Evolutionary conservation across 176 grass and related monocot species (phyloP).

Genomic region (Triticum aestivum): DNA sequence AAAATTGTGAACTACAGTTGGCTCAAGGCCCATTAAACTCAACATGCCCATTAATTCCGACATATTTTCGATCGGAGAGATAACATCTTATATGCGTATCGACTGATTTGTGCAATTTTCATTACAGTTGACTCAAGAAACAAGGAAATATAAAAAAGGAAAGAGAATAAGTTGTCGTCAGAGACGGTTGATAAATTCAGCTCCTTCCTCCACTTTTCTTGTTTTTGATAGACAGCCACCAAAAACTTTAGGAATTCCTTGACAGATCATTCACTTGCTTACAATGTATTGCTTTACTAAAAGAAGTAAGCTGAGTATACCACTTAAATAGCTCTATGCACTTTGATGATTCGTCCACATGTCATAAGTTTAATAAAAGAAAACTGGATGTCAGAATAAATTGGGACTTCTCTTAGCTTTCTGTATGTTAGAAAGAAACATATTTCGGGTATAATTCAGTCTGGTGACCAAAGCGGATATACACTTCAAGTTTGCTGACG

Average conservation of each 20-base stretch:
- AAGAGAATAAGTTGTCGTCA: not conserved
- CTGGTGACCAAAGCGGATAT: not conserved
- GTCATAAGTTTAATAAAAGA: no score
- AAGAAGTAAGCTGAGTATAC: no score
- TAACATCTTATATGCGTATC: not conserved
- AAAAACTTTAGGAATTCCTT: no score
- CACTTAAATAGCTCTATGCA: no score
- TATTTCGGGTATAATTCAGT: not conserved
- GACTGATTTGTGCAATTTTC: not conserved
- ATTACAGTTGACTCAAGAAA: not conserved
- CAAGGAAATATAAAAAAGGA: not conserved
- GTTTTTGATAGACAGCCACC: no score
- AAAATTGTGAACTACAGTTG: not conserved
- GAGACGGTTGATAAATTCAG: not conserved
- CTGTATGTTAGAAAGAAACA: no score
- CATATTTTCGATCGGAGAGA: no score
- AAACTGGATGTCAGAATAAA: no score
- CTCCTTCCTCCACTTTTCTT: not conserved
- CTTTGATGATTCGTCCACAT: no score
- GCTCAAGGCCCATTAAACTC: not conserved
- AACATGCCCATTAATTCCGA: not conserved
- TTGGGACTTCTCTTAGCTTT: no score
- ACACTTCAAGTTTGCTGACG: not conserved
- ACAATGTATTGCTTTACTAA: no score
- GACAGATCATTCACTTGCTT: no score